Evolutionary conservation across 805 yeast genomes (phyloP), one percentile per base, ranked within the genome.

Genomic region (Starmerella apis): DNA sequence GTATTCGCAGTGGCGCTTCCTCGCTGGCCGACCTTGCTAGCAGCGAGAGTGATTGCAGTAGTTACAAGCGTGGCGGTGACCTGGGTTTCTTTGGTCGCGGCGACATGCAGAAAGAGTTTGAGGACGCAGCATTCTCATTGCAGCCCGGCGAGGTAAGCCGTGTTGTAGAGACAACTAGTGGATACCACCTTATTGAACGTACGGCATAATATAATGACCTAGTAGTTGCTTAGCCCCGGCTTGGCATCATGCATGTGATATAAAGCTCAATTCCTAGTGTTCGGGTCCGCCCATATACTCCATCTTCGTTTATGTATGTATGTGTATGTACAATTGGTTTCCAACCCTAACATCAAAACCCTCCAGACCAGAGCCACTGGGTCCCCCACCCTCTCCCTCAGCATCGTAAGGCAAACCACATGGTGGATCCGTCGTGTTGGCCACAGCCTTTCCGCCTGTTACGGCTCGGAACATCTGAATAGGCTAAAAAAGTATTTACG

Each of bases 101-200:
- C 35, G 87, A 82, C 59, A 92, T 92, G 98, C 97, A 92, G 66
- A 95, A 95, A 31, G 69, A 82, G 51, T 92, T 92, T 62, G 98
- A 92, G 66, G 80, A 80, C 52, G 94, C 92, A 2, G 81, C 95
- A 1, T 90, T 83, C 64, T 80, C 68, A 4, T 70, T 92, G 56
- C 78, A 84, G 56, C 80, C 86, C 19, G 95, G 95, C 19, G 92
- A 88, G 63, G 65, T 83, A 41, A 81, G 92, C 61, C 83, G 78
- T 39, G 77, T 87, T 24, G 83, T 92, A 14, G 96, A 87, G 67
- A 78, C 88, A 16, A 94, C 82, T 61, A 82, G 94, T 58, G 98
- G 98, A 20, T 80, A 86, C 45, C 98, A 92, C 62, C 65, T 92
- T 55, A 80, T 92, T 61, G 83, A 83, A 67, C 75, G 98, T 64